Evolutionary conservation across 2,329 filamentous ascomycete species (phyloP).

Genomic region (Alternaria solani): DNA sequence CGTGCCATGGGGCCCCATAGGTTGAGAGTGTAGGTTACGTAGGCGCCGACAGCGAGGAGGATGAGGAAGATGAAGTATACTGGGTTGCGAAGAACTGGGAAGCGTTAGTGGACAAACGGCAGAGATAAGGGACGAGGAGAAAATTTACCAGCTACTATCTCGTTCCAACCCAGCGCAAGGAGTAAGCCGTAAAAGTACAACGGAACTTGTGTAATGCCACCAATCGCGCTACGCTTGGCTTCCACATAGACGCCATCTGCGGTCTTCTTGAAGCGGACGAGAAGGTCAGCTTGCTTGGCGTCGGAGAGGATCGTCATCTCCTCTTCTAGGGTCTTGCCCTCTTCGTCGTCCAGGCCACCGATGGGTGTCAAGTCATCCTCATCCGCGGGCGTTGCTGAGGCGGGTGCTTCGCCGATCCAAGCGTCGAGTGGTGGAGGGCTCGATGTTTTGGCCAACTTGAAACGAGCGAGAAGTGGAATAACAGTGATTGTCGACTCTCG

Average conservation of each 20-base stretch:
- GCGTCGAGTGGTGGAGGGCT: conserved; percentile 80
- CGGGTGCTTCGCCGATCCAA: conserved; percentile 83
- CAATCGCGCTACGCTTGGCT: conserved; percentile 95
- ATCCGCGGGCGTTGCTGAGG: conserved; percentile 77
- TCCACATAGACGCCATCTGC: conserved; percentile 98
- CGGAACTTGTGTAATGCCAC: conserved; percentile 91
- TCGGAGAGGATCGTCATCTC: conserved; percentile 96
- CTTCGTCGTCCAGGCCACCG: conserved; percentile 92
- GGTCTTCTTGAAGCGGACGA: conserved; percentile 96
- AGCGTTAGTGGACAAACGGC: conserved; percentile 20
- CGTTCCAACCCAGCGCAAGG: conserved; percentile 96
- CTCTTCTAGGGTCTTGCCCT: conserved; percentile 92
- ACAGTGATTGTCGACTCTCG: conserved; percentile 90
- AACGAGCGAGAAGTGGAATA: conserved; percentile 86
- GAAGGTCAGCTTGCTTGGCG: conserved; percentile 87
- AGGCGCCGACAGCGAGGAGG: conserved; percentile 76
- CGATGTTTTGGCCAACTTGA: conserved; percentile 78
- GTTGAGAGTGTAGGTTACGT: conserved; percentile 92
- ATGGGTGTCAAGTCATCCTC: conserved; percentile 91
- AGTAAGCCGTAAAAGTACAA: conserved; percentile 93
- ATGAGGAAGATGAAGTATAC: conserved; percentile 90
- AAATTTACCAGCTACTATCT: conserved; percentile 86
- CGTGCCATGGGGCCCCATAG: conserved; percentile 95
- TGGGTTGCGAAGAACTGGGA: conserved; percentile 86
- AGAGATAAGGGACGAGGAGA: not conserved